A percentile compares a stretch with the other conserved stretches of the same genome.
Evolutionary conservation across 345 rosid species (phyloP).

Genomic region (Bruguiera parviflora): DNA sequence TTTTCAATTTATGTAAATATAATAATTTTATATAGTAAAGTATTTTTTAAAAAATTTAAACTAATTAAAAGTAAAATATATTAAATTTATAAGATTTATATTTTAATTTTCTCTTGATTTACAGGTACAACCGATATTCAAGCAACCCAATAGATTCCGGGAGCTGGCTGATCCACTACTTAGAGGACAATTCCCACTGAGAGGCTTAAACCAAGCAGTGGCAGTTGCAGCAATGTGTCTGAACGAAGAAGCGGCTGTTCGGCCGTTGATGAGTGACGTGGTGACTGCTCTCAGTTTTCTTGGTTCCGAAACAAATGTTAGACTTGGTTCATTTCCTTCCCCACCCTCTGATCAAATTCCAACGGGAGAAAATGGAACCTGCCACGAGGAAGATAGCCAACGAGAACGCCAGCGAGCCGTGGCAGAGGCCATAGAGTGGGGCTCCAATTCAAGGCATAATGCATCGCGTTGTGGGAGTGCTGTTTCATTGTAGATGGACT

Average conservation of each 20-base stretch:
- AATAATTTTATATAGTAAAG: too few relatives aligned
- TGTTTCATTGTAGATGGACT: slow-evolving; percentile 2
- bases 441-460: background rate
- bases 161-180: slow-evolving; percentile 74
- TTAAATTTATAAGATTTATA: too few relatives aligned
- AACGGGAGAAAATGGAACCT: slow-evolving; percentile 3
- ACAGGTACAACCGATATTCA: slow-evolving; percentile 80
- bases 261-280: slow-evolving; percentile 77
- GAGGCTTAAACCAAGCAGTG: slow-evolving; percentile 67
- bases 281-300: slow-evolving; percentile 75
- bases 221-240: slow-evolving; percentile 90
- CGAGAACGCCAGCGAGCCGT: slow-evolving; percentile 52
- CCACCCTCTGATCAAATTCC: background rate
- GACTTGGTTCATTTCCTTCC: background rate
- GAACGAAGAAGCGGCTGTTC: slow-evolving; percentile 62
- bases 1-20: too few relatives aligned
- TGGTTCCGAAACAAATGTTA: slow-evolving; percentile 1
- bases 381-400: slow-evolving; percentile 14
- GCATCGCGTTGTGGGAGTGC: slow-evolving; percentile 22
- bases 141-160: slow-evolving; percentile 55
- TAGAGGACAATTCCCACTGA: slow-evolving; percentile 47
- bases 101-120: too few relatives aligned
- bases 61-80: rapidly evolving
- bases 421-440: slow-evolving; percentile 59
- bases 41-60: too few relatives aligned